Conservation (phyloP, 305 asterid genomes). For the Fraxinus platypoda region DNA sequence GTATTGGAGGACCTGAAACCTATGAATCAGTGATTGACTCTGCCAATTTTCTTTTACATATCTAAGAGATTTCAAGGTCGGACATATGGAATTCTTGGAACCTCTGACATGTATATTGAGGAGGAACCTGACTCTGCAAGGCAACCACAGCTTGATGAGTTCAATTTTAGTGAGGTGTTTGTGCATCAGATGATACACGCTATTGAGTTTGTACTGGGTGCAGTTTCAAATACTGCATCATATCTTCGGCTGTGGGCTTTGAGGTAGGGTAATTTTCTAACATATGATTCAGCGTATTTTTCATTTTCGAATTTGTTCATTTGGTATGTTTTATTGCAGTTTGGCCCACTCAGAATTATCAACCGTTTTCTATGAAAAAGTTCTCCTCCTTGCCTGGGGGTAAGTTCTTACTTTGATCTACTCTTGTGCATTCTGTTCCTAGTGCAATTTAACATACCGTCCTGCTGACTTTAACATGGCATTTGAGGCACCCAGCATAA, state of each 20-base stretch:
- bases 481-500: neutral
- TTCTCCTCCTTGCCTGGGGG: conserved; percentile 96
- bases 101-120: conserved; percentile 60
- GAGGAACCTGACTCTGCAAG: conserved; percentile 72
- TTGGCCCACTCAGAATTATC: conserved; percentile 97
- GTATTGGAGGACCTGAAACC: conserved; percentile 2
- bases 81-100: conserved; percentile 72
- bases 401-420: conserved; percentile 38
- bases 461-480: neutral
- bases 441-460: neutral
- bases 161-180: conserved; percentile 88
- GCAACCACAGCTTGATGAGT: conserved; percentile 64
- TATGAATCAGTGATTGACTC: conserved; percentile 21
- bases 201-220: conserved; percentile 93
- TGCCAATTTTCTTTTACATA: conserved; percentile 28
- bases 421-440: neutral
- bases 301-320: conserved; percentile 21
- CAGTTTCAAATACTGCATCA: conserved; percentile 97
- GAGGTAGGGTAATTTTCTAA: conserved; percentile 49
- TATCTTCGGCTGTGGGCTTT: conserved; percentile 97
- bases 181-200: conserved; percentile 99
- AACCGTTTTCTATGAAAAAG: conserved; percentile 92
- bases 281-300: conserved; percentile 8
- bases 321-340: conserved; percentile 40
- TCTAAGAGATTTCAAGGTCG: conserved; percentile 91